phyloP scores from a whole-genome alignment of 1,284 basidiomycete species.

The Blastosporella zonata region DNA sequence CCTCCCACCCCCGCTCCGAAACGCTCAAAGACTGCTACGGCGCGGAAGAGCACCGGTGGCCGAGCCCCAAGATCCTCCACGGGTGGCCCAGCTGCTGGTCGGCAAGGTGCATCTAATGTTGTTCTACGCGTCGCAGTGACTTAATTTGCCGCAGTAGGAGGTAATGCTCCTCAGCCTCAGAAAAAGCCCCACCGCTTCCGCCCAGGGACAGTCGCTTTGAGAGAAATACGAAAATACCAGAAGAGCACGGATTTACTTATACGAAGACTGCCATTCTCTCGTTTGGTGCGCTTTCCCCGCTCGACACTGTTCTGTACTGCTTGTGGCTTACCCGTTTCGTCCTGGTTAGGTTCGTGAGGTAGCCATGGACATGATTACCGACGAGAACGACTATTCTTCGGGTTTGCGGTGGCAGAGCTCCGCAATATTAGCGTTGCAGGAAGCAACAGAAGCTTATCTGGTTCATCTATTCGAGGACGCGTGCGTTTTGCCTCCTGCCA shows the following conservation, averaged over 20 bases:
- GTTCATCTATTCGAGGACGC: slow-evolving; percentile 96
- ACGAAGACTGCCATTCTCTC: slow-evolving; percentile 86
- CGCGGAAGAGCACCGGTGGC: slow-evolving; percentile 75
- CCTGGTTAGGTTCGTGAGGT: slow-evolving; percentile 82
- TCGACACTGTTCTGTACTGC: neutral
- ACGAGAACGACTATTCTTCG: slow-evolving; percentile 56
- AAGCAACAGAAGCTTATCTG: slow-evolving; percentile 92
- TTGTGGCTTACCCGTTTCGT: neutral
- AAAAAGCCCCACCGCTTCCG: slow-evolving; percentile 68
- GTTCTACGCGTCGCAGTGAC: neutral
- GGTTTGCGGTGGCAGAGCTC: slow-evolving; percentile 90
- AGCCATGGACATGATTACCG: slow-evolving; percentile 81
- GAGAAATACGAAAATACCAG: slow-evolving; percentile 93
- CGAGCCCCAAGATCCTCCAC: slow-evolving; percentile 35
- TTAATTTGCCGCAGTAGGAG: slow-evolving; percentile 1
- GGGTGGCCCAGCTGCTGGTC: slow-evolving; percentile 14
- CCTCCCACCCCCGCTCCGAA: slow-evolving; percentile 47
- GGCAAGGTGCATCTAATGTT: slow-evolving; percentile 2
- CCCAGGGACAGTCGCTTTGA: slow-evolving; percentile 85
- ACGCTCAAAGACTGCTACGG: slow-evolving; percentile 51
- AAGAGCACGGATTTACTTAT: slow-evolving; percentile 88
- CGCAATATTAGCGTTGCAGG: slow-evolving; percentile 87
- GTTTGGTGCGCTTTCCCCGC: slow-evolving; percentile 73
- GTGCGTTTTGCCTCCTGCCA: slow-evolving; percentile 55
- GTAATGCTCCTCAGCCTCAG: slow-evolving; percentile 23